These are phyloP conservation scores for Verticillium isaacii DNA, from an alignment of 2,329 filamentous ascomycete species.

Conservation along the genomic window DNA sequence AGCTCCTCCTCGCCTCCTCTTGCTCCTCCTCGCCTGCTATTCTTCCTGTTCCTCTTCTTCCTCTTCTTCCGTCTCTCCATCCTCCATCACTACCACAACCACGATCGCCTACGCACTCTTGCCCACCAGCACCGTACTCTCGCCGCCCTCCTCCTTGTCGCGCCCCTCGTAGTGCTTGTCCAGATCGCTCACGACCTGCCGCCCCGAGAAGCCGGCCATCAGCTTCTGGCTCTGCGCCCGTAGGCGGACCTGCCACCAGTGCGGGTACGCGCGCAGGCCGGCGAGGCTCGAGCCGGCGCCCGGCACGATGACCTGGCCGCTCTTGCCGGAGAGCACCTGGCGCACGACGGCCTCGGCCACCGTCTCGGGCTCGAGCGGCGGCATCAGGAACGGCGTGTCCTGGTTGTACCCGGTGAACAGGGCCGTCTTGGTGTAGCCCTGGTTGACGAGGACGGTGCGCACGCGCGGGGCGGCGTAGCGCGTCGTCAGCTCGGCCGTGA, in stretches of 20 bases:
- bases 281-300: slow-evolving; percentile 33
- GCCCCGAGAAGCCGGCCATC: slow-evolving; percentile 39
- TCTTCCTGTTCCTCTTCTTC: too few relatives aligned
- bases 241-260: slow-evolving; percentile 56
- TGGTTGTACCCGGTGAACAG: slow-evolving; percentile 54
- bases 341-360: slow-evolving; percentile 60
- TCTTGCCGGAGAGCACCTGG: slow-evolving; percentile 53
- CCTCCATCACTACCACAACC: too few relatives aligned
- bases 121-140: slow-evolving; percentile 32
- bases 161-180: slow-evolving; percentile 28
- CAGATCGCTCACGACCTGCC: slow-evolving; percentile 43
- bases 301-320: slow-evolving; percentile 53
- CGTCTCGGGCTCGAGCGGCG: slow-evolving; percentile 52
- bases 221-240: slow-evolving; percentile 35
- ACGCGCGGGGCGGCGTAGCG: slow-evolving; percentile 59
- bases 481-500: slow-evolving; percentile 52
- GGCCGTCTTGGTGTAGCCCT: slow-evolving; percentile 57
- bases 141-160: slow-evolving; percentile 18
- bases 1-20: not conserved
- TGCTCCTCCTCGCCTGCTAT: too few relatives aligned
- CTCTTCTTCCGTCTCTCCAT: too few relatives aligned
- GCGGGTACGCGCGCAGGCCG: slow-evolving; percentile 48
- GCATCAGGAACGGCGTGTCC: slow-evolving; percentile 44
- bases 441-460: slow-evolving; percentile 62
- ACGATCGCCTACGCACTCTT: not conserved